Base-by-base conservation (phyloP, 2,329 filamentous ascomycete species). In the Nectriaceae sp. region DNA sequence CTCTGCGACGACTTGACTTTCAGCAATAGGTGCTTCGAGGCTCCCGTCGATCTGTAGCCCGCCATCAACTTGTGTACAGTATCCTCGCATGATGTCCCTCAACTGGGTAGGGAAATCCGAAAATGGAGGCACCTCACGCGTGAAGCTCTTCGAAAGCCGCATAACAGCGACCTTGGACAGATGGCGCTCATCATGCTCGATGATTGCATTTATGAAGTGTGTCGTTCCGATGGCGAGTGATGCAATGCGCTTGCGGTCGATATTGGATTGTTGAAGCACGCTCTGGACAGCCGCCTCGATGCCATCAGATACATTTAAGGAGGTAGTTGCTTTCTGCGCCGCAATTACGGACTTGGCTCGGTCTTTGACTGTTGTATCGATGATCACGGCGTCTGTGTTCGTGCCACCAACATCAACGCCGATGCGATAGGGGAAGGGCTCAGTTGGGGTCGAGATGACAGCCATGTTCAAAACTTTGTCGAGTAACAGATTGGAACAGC, bases 171-270 rank as follows among this genome's bases (percentile, higher is more conserved):
- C 75, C 10, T 69, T 69, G 33, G 67, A 68, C 18, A 78, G 64
- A 4, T 72, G 62, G 19, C 68, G 57, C 1, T 67, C 66, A 62
- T 78, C 74, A 21, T 70, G 69, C 51, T 77, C 73, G 11, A 77
- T 67, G 5, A 78, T 66, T 0, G 75, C 75, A 57, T 78, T 78
- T 56, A 78, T 72, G 50, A 78, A 78, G 55, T 77, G 75, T 0
- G 73, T 75, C 2, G 75, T 77, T 21, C 77, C 77, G 52, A 80
- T 76, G 3, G 74, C 75, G 11, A 80, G 74, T 29, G 72, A 75
- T 33, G 73, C 58, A 4, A 80, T 70, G 13, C 68, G 65, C 19
- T 53, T 54, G 37, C 69, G 64, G 22, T 72, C 65, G 39, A 75
- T 61, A 0, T 59, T 52, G 1, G 74, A 71, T 21, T 66, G 64